phyloP scores from a whole-genome alignment of 179 eudicot genomes.

The Spergularia azorica region DNA sequence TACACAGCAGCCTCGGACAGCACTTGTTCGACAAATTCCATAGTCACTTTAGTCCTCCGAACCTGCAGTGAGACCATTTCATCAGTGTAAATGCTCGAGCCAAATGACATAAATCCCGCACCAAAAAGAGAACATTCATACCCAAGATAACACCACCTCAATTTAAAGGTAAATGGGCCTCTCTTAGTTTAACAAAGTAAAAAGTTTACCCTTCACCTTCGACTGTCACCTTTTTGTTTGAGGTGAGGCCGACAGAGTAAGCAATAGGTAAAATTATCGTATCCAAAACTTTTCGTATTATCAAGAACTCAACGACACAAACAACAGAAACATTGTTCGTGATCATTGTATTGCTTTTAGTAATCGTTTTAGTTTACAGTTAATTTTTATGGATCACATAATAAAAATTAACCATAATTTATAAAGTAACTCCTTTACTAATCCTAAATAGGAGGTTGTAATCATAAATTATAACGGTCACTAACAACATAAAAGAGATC shows the following conservation, averaged over 20 bases:
- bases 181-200: neutral
- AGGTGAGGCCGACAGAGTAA: neutral
- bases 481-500: too few species aligned
- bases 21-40: slow-evolving; percentile 60
- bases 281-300: neutral
- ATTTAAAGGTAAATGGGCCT: neutral
- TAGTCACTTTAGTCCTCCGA: slow-evolving; percentile 41
- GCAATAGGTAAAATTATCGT: neutral
- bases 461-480: too few species aligned
- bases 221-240: neutral
- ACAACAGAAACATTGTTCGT: neutral
- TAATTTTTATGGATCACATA: too few species aligned
- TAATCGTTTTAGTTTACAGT: too few species aligned
- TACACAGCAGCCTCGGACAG: slow-evolving; percentile 73
- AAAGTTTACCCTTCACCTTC: neutral
- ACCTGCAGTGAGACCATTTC: slow-evolving; percentile 47
- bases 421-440: too few species aligned
- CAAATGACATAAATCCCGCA: slow-evolving; percentile 4
- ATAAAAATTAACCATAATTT: too few species aligned
- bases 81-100: slow-evolving; percentile 13
- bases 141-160: neutral
- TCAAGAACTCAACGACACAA: neutral
- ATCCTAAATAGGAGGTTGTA: too few species aligned
- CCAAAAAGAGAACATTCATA: neutral
- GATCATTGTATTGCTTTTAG: too few species aligned